These are phyloP conservation scores for Pichia rugopelliculosa DNA, from an alignment of 805 yeast species.

Conservation along the genomic window DNA sequence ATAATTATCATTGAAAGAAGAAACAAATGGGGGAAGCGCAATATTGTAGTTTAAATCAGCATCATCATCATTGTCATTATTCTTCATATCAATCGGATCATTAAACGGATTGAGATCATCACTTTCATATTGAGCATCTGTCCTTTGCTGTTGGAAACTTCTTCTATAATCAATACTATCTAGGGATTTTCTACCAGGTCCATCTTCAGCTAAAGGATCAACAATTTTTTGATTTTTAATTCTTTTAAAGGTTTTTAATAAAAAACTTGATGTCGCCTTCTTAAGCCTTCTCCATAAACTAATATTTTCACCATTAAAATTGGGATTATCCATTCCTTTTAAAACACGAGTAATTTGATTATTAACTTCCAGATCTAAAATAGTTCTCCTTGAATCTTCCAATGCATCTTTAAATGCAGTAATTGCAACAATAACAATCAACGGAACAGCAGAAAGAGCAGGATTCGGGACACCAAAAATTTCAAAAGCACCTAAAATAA, in stretches of 20 bases:
- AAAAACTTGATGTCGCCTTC: conserved; percentile 30
- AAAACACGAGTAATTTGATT: conserved; percentile 66
- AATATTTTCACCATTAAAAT: conserved; percentile 56
- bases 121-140: conserved; percentile 12
- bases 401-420: conserved; percentile 77
- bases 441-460: conserved; percentile 65
- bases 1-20: conserved; percentile 13
- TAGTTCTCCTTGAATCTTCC: conserved; percentile 72
- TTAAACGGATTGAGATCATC: conserved; percentile 17
- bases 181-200: conserved; percentile 19
- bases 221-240: conserved; percentile 18
- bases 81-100: conserved; percentile 22
- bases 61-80: conserved; percentile 6
- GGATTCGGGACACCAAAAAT: conserved; percentile 81
- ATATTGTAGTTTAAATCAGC: conserved; percentile 2
- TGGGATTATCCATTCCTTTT: conserved; percentile 46
- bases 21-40: conserved; percentile 24
- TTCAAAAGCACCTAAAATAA: conserved; percentile 69
- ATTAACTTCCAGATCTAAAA: conserved; percentile 65
- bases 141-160: conserved; percentile 18
- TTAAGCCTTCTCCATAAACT: conserved; percentile 66
- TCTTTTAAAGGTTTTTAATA: conserved; percentile 14
- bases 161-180: conserved; percentile 30
- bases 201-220: conserved; percentile 24
- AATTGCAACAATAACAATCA: conserved; percentile 65